Percentiles rank a stretch among this genome's conserved stretches.
Evolutionary conservation across 306 rosid genomes (phyloP).

Genomic region (Carpinus viminea): DNA sequence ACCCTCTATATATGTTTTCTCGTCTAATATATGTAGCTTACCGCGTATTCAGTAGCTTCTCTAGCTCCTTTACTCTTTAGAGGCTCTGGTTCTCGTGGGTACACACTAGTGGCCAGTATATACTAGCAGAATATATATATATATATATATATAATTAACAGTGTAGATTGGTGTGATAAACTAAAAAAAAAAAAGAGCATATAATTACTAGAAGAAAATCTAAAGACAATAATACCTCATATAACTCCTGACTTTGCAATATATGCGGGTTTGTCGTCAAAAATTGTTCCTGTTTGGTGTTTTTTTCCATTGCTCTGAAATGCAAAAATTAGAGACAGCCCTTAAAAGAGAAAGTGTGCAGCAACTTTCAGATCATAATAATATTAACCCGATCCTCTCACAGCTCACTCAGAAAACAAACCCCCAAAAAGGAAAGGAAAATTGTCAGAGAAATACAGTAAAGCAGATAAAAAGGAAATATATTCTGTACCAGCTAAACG

Average conservation of each 20-base stretch:
- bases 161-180: neutral
- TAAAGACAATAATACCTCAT: neutral
- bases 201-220: neutral
- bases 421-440: no score
- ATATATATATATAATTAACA: no score
- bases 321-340: neutral
- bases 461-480: no score
- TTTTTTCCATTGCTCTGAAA: slow-evolving; percentile 40
- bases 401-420: no score
- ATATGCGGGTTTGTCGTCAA: slow-evolving; percentile 23
- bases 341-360: neutral
- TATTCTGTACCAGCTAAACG: no score
- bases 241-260: slow-evolving; percentile 46
- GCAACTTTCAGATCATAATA: no score
- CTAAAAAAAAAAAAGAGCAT: neutral
- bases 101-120: slow-evolving; percentile 60
- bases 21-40: no score
- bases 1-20: no score
- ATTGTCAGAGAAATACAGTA: no score
- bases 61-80: slow-evolving; percentile 66
- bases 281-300: slow-evolving; percentile 13
- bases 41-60: slow-evolving; percentile 44
- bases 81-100: slow-evolving; percentile 54
- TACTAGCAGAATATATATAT: slow-evolving; percentile 32
- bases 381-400: no score